phyloP scores from a whole-genome alignment of 768 basidiomycete genomes.

The Serendipita sp. region DNA sequence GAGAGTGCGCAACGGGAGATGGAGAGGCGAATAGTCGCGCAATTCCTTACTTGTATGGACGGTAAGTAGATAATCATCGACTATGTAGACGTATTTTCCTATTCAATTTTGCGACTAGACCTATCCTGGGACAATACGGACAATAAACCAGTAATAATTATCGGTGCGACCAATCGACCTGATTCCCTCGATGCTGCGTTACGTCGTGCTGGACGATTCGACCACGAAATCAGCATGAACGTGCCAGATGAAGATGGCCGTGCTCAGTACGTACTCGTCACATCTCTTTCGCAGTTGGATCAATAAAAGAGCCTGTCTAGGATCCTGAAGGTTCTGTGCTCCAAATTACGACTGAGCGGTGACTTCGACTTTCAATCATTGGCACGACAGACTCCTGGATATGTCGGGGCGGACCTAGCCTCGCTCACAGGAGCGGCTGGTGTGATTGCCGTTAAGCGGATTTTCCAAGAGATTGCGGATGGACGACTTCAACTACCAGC shows the following conservation, averaged over 20 bases:
- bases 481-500: constrained; percentile 31
- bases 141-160: constrained; percentile 83
- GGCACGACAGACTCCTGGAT: constrained; percentile 90
- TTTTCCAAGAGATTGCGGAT: constrained; percentile 60
- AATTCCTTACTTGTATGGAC: constrained; percentile 97
- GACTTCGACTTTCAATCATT: constrained; percentile 74
- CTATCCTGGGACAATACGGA: constrained; percentile 91
- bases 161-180: constrained; percentile 91
- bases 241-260: constrained; percentile 87
- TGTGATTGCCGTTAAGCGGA: constrained; percentile 89
- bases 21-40: constrained; percentile 94
- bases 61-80: constrained; percentile 33
- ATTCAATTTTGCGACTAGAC: constrained; percentile 33
- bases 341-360: constrained; percentile 70
- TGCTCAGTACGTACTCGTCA: constrained; percentile 47
- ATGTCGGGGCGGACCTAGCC: constrained; percentile 88
- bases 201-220: constrained; percentile 85
- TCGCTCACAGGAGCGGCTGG: constrained; percentile 88
- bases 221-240: constrained; percentile 95
- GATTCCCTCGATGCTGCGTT: constrained; percentile 90
- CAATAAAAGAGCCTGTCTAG: constrained; percentile 25
- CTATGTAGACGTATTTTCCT: background rate
- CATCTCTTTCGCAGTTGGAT: background rate
- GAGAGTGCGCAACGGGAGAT: constrained; percentile 97
- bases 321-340: constrained; percentile 72